A percentile compares a stretch with the other conserved stretches of the same genome.
Evolutionary conservation across 441 rosid species (phyloP).

Genomic region (Corymbia calophylla): DNA sequence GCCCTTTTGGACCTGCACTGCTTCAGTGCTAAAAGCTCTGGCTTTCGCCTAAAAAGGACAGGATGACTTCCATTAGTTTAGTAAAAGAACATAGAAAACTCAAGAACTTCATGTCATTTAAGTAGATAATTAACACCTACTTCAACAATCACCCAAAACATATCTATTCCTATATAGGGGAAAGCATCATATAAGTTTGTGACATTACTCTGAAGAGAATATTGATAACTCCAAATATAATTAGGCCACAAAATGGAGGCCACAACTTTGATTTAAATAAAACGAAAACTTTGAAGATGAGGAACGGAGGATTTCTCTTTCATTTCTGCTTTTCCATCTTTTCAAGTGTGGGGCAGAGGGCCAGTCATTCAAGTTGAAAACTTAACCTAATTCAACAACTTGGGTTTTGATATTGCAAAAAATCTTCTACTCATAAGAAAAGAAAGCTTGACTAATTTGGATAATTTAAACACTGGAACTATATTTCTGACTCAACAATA

Average conservation of each 20-base stretch:
- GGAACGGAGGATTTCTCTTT: not conserved
- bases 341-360: not conserved
- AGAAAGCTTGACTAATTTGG: not conserved
- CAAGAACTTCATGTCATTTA: not conserved
- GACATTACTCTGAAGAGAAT: too few species aligned
- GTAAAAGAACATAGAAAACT: not conserved
- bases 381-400: not conserved
- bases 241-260: not conserved
- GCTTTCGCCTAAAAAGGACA: slow-evolving; percentile 35
- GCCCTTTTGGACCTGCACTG: slow-evolving; percentile 47
- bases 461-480: not conserved
- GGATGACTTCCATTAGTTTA: slow-evolving; percentile 1
- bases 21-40: slow-evolving; percentile 30
- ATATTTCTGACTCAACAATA: not conserved
- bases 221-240: not conserved
- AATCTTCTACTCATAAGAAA: not conserved
- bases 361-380: not conserved
- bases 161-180: not conserved
- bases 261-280: not conserved
- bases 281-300: not conserved
- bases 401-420: not conserved
- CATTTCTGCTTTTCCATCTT: not conserved
- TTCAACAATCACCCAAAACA: not conserved
- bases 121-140: not conserved
- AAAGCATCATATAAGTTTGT: not conserved